Percentiles rank a stretch among this genome's conserved stretches.
phyloP scores from a whole-genome alignment of 257 asterid species.

The Cinchona pubescens region DNA sequence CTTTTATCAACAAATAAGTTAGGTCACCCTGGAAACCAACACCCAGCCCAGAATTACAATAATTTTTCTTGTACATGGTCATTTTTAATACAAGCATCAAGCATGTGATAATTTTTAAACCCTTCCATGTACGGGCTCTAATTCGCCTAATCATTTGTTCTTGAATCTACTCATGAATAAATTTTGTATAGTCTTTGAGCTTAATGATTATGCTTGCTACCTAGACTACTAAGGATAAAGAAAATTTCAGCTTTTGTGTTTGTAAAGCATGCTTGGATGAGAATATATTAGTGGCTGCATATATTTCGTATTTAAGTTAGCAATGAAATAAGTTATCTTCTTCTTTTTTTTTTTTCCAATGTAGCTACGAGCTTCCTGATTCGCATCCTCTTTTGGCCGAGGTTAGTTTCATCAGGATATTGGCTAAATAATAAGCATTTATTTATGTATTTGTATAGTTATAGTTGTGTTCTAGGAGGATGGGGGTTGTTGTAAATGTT shows the following conservation, averaged over 20 bases:
- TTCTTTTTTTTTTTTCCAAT: conserved; percentile 1
- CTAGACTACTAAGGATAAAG: too few relatives aligned
- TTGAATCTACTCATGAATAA: background rate
- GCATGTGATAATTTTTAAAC: too few relatives aligned
- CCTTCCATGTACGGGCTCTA: background rate
- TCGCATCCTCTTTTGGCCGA: conserved; percentile 44
- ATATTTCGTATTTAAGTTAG: background rate
- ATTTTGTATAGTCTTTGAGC: background rate
- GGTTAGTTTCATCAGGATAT: conserved; percentile 28
- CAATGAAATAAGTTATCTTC: background rate
- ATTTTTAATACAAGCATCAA: background rate
- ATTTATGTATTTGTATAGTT: background rate
- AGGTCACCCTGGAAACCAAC: background rate
- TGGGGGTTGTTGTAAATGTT: background rate
- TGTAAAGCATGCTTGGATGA: background rate
- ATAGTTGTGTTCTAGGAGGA: too few relatives aligned
- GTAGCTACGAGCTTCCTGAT: conserved; percentile 69
- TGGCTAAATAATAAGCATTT: background rate
- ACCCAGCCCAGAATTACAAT: background rate
- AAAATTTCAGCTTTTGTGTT: background rate
- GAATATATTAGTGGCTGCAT: background rate
- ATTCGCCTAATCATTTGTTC: background rate
- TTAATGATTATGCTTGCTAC: background rate
- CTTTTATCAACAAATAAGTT: background rate
- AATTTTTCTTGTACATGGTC: background rate